A percentile compares a stretch with the other conserved stretches of the same genome.
phyloP scores from a whole-genome alignment of 768 basidiomycete species.

The Asterophora parasitica region DNA sequence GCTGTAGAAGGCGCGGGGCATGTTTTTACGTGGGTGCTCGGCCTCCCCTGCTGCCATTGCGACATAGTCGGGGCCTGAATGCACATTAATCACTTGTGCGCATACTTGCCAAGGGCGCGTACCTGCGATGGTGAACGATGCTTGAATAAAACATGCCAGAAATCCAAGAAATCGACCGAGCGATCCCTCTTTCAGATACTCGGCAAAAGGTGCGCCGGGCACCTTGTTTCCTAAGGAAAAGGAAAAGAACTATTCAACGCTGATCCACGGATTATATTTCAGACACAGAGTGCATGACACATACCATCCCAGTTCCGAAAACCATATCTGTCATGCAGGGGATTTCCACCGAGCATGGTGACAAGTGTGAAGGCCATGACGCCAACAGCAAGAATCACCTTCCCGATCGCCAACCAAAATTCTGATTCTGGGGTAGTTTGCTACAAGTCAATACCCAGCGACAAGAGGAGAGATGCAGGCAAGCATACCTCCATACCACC shows the following conservation, averaged over 20 bases:
- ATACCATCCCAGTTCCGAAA: constrained; percentile 50
- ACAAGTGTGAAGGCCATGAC: constrained; percentile 51
- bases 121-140: constrained; percentile 58
- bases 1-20: constrained; percentile 67
- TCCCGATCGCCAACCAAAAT: constrained; percentile 51
- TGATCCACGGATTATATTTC: neutral
- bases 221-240: constrained; percentile 38
- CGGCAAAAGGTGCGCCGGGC: constrained; percentile 49
- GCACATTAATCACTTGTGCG: neutral
- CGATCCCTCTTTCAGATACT: constrained; percentile 49
- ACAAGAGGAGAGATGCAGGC: neutral
- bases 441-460: neutral
- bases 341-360: constrained; percentile 60
- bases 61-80: constrained; percentile 44
- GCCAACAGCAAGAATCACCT: constrained; percentile 43
- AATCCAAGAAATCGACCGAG: constrained; percentile 61
- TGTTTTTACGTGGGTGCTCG: constrained; percentile 59
- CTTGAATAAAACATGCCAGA: constrained; percentile 56
- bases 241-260: neutral
- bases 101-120: constrained; percentile 14
- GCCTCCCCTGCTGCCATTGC: constrained; percentile 70
- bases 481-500: constrained; percentile 42
- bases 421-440: constrained; percentile 37
- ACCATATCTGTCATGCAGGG: constrained; percentile 47
- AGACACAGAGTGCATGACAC: neutral